A percentile compares a stretch with the other conserved stretches of the same genome.
Conservation (phyloP, 2,329 filamentous ascomycete species). For the Phoma sp. region DNA sequence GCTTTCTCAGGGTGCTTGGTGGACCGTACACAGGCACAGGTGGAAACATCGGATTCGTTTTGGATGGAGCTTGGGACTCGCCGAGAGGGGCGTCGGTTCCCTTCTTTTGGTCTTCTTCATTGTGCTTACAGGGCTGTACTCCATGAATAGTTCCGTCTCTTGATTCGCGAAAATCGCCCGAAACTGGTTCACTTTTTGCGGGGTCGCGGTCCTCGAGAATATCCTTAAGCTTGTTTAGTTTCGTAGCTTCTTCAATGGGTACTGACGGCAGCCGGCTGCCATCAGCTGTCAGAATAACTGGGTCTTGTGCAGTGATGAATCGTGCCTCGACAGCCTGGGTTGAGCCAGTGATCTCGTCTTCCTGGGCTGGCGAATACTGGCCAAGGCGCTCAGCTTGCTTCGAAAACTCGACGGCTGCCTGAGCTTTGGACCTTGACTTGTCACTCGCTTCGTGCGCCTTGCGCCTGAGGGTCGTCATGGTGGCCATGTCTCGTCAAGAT, state of each 20-base stretch:
- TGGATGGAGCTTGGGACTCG: conserved; percentile 63
- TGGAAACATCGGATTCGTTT: conserved; percentile 83
- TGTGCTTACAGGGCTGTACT: conserved; percentile 30
- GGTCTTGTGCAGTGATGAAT: conserved; percentile 71
- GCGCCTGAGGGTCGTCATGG: conserved; percentile 26
- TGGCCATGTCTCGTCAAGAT: conserved; percentile 31
- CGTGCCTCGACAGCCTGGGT: conserved; percentile 67
- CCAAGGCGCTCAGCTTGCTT: conserved; percentile 62
- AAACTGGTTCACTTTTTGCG: conserved; percentile 34
- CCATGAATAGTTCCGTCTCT: conserved; percentile 53
- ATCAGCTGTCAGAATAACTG: conserved; percentile 72
- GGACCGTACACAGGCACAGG: conserved; percentile 83
- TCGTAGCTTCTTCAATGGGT: conserved; percentile 72
- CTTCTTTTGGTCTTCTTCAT: conserved; percentile 49
- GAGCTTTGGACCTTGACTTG: conserved; percentile 38
- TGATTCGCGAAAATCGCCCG: conserved; percentile 45
- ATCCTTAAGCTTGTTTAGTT: conserved; percentile 69
- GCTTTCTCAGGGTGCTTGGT: conserved; percentile 66
- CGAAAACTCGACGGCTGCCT: conserved; percentile 62
- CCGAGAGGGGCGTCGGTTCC: conserved; percentile 50
- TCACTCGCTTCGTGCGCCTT: conserved; percentile 28
- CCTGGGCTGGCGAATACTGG: conserved; percentile 49
- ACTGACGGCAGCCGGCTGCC: conserved; percentile 72
- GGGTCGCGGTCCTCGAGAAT: conserved; percentile 53
- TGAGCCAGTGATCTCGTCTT: conserved; percentile 51